These are phyloP conservation scores for Thraustotheca clavata DNA, from an alignment of 352 stramenopile genomes.

Conservation along the genomic window DNA sequence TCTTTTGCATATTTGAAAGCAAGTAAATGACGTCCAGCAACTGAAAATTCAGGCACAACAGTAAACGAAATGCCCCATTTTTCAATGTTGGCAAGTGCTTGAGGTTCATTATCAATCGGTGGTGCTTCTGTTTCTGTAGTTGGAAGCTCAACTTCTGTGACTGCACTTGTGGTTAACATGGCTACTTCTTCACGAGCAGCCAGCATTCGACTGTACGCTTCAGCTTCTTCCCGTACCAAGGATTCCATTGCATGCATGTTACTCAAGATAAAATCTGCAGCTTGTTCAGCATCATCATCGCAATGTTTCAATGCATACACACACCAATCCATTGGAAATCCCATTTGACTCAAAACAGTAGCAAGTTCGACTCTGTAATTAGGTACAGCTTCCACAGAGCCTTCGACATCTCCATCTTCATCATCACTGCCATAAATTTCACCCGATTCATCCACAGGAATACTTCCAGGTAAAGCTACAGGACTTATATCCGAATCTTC, in stretches of 20 bases:
- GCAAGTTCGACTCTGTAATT: slow-evolving; percentile 82
- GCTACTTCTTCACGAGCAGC: slow-evolving; percentile 14
- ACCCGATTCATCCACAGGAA: slow-evolving; percentile 38
- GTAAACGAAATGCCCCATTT: slow-evolving; percentile 86
- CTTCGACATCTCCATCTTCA: slow-evolving; percentile 49
- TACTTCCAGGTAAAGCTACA: slow-evolving; percentile 5
- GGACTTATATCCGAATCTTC: slow-evolving; percentile 43
- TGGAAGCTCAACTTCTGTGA: background rate
- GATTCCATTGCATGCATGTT: slow-evolving; percentile 80
- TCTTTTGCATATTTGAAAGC: slow-evolving; percentile 61
- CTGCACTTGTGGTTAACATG: background rate
- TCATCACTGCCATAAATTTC: slow-evolving; percentile 70
- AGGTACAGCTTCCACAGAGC: slow-evolving; percentile 34
- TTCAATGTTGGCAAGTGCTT: slow-evolving; percentile 32
- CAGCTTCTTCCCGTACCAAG: slow-evolving; percentile 64
- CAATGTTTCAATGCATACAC: slow-evolving; percentile 73
- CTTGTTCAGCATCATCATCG: slow-evolving; percentile 74
- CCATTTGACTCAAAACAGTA: slow-evolving; percentile 75
- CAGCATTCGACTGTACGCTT: slow-evolving; percentile 35
- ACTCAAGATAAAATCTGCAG: slow-evolving; percentile 72
- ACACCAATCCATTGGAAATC: slow-evolving; percentile 84
- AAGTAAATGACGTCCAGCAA: slow-evolving; percentile 61
- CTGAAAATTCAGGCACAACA: slow-evolving; percentile 73
- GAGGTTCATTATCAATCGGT: slow-evolving; percentile 34
- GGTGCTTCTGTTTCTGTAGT: slow-evolving; percentile 23